phyloP scores from a whole-genome alignment of 306 rosid genomes.

The Erythrophleum fordii region DNA sequence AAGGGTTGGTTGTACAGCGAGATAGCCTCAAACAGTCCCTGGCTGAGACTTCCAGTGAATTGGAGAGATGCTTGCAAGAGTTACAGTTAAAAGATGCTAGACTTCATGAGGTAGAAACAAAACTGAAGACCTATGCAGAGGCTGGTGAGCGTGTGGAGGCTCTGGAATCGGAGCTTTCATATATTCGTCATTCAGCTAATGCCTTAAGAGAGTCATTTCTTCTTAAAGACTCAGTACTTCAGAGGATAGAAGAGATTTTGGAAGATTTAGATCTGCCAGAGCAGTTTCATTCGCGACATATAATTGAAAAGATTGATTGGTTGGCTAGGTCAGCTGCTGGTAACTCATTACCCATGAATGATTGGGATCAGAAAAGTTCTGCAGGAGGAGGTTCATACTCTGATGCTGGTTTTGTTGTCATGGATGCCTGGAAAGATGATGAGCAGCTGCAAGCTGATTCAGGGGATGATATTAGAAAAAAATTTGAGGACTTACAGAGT shows the following conservation, averaged over 20 bases:
- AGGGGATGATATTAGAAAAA: constrained; percentile 67
- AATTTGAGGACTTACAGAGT: constrained; percentile 76
- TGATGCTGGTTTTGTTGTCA: constrained; percentile 73
- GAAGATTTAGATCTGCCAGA: constrained; percentile 96
- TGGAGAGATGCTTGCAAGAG: constrained; percentile 87
- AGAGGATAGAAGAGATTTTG: constrained; percentile 94
- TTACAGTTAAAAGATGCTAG: constrained; percentile 72
- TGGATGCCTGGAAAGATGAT: constrained; percentile 85
- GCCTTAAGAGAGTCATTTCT: constrained; percentile 97
- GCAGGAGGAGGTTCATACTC: constrained; percentile 72
- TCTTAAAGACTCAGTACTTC: constrained; percentile 94
- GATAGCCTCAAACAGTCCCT: constrained; percentile 86
- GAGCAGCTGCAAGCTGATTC: constrained; percentile 56
- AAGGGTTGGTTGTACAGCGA: constrained; percentile 90
- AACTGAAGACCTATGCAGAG: constrained; percentile 81
- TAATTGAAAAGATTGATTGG: constrained; percentile 96
- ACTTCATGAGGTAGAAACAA: constrained; percentile 82
- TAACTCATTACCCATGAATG: constrained; percentile 60
- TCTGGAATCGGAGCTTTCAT: constrained; percentile 95
- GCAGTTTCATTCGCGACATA: constrained; percentile 89
- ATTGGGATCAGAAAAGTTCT: constrained; percentile 83
- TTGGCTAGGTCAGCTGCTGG: constrained; percentile 79
- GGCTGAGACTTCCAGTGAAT: constrained; percentile 78
- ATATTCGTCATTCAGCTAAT: constrained; percentile 97
- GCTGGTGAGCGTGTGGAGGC: constrained; percentile 97